Conservation (phyloP, 2,329 filamentous ascomycete species). For the Coniochaeta sp. region DNA sequence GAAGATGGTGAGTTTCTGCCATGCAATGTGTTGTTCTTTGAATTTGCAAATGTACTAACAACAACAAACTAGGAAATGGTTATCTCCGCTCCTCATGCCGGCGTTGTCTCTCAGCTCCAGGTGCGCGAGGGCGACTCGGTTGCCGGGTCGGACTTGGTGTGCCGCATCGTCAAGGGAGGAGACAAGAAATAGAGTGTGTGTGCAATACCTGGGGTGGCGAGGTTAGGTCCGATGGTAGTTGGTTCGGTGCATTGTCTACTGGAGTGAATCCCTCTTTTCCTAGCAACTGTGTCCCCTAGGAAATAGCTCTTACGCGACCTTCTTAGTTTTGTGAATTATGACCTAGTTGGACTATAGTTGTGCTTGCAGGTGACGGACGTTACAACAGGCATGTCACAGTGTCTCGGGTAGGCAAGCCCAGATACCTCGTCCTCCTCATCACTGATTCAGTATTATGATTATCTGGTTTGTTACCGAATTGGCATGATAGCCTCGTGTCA, state of each 20-base stretch:
- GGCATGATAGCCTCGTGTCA: no score
- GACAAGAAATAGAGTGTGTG: not conserved
- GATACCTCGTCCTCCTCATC: no score
- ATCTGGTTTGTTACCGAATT: no score
- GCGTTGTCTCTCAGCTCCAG: constrained; percentile 71
- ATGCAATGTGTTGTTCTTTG: no score
- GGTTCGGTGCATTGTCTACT: not conserved
- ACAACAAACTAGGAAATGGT: constrained; percentile 89
- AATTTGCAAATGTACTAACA: constrained; percentile 8
- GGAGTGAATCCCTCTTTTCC: not conserved
- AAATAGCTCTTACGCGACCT: not conserved
- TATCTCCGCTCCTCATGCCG: constrained; percentile 90
- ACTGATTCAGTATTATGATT: no score
- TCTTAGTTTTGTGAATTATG: not conserved
- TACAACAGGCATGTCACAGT: no score
- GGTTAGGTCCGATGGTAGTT: not conserved
- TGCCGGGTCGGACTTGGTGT: constrained; percentile 86
- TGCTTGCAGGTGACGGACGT: no score
- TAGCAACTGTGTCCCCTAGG: not conserved
- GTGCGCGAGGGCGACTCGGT: constrained; percentile 97
- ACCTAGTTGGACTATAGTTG: not conserved
- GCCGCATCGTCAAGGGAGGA: constrained; percentile 72
- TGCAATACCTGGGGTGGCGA: not conserved
- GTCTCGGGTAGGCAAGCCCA: no score
- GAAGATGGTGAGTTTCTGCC: constrained; percentile 99